A percentile compares a stretch with the other conserved stretches of the same genome.
Conservation (phyloP, 345 rosid genomes). For the Citrus maxima region DNA sequence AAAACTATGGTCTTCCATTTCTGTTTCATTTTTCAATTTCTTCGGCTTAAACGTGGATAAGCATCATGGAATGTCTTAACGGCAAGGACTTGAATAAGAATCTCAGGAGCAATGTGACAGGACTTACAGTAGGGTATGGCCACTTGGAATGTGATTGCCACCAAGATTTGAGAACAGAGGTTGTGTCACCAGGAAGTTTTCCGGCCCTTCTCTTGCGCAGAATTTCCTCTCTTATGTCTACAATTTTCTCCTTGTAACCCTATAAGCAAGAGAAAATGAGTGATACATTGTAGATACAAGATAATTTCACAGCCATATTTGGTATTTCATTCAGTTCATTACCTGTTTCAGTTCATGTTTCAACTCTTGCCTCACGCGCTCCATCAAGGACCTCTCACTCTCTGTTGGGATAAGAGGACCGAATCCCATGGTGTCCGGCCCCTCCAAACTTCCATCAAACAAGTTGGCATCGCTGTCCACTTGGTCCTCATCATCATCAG, state of each 20-base stretch:
- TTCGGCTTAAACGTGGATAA: neutral
- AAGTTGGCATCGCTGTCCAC: conserved; percentile 79
- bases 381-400: conserved; percentile 95
- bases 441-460: conserved; percentile 79
- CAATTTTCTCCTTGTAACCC: conserved; percentile 98
- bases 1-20: too few species aligned
- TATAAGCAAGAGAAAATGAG: conserved; percentile 13
- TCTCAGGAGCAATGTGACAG: neutral
- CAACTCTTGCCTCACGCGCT: conserved; percentile 91
- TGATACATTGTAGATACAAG: neutral
- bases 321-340: neutral
- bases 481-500: conserved; percentile 95
- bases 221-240: conserved; percentile 94
- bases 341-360: conserved; percentile 97
- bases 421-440: conserved; percentile 71
- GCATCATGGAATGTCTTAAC: neutral
- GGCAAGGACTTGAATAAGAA: neutral
- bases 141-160: conserved; percentile 98
- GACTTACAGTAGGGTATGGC: conserved; percentile 98
- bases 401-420: conserved; percentile 98
- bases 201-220: conserved; percentile 98
- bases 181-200: conserved; percentile 95
- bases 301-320: neutral
- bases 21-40: too few species aligned
- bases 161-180: conserved; percentile 87